These are phyloP conservation scores for Saccharomycopsis javanensis DNA, from an alignment of 805 yeast species.

Conservation along the genomic window DNA sequence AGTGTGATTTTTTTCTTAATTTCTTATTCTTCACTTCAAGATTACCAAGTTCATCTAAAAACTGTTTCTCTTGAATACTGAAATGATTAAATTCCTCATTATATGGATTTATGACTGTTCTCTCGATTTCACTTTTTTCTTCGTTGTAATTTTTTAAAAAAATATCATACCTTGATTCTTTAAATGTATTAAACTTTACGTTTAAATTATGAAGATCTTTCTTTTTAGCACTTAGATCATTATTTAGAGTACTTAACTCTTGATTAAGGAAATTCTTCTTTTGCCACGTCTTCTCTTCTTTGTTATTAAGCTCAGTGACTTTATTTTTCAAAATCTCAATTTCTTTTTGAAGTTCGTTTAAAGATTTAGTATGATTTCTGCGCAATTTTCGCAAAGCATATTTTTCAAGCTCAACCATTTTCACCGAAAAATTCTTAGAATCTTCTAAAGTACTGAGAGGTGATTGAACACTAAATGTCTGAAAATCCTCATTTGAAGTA, in stretches of 20 bases:
- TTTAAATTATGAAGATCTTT: background rate
- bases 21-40: slow-evolving; percentile 11
- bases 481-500: slow-evolving; percentile 4
- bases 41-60: slow-evolving; percentile 2
- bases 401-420: slow-evolving; percentile 48
- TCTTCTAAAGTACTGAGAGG: slow-evolving; percentile 59
- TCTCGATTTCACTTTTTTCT: background rate
- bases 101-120: background rate
- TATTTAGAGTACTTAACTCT: slow-evolving; percentile 16
- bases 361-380: slow-evolving; percentile 47
- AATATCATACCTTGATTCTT: background rate
- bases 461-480: slow-evolving; percentile 25
- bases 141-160: slow-evolving; percentile 1
- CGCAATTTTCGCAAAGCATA: slow-evolving; percentile 45
- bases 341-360: slow-evolving; percentile 43
- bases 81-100: background rate
- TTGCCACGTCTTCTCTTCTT: slow-evolving; percentile 49
- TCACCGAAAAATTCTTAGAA: slow-evolving; percentile 54
- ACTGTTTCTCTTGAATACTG: background rate
- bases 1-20: background rate
- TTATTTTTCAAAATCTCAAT: slow-evolving; percentile 43
- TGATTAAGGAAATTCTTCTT: slow-evolving; percentile 41
- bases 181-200: background rate
- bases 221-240: slow-evolving; percentile 4
- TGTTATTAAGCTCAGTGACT: slow-evolving; percentile 38